Percentiles rank a stretch among this genome's conserved stretches.
Conservation (phyloP, 2,329 filamentous ascomycete species). For the Didymella segeticola region DNA sequence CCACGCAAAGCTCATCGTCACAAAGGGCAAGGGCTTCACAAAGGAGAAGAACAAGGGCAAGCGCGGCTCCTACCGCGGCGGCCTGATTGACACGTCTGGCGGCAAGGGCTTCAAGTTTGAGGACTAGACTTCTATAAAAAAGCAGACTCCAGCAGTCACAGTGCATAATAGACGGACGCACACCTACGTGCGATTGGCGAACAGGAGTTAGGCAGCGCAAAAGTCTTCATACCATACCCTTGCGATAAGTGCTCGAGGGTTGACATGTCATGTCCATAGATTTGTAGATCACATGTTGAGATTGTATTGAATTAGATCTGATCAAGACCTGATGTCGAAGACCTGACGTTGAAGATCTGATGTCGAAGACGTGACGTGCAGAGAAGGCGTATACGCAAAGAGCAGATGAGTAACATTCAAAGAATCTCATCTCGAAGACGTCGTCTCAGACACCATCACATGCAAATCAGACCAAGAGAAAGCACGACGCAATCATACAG, state of each 20-base stretch:
- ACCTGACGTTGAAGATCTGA: too few relatives aligned
- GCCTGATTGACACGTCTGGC: conserved; percentile 80
- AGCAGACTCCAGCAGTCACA: not conserved
- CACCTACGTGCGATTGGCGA: conserved; percentile 6
- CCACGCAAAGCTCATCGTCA: conserved; percentile 85
- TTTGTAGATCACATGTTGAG: too few relatives aligned
- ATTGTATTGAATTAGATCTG: too few relatives aligned
- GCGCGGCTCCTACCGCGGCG: conserved; percentile 86
- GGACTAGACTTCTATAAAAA: conserved; percentile 68
- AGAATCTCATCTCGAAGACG: not conserved
- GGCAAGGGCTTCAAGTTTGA: conserved; percentile 95
- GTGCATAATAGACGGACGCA: conserved; percentile 5
- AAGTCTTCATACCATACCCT: conserved; percentile 15
- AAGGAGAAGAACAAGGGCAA: conserved; percentile 97
- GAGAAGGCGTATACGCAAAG: too few relatives aligned
- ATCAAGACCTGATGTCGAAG: too few relatives aligned
- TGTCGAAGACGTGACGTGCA: too few relatives aligned
- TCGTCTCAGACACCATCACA: not conserved
- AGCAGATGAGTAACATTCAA: too few relatives aligned
- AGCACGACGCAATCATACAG: not conserved
- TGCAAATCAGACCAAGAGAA: too few relatives aligned
- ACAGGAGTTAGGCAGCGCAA: conserved; percentile 11
- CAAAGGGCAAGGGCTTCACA: conserved; percentile 94
- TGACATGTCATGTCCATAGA: too few relatives aligned
- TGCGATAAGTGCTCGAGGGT: not conserved